Conservation (phyloP, 305 asterid genomes). For the Fraxinus velutina region DNA sequence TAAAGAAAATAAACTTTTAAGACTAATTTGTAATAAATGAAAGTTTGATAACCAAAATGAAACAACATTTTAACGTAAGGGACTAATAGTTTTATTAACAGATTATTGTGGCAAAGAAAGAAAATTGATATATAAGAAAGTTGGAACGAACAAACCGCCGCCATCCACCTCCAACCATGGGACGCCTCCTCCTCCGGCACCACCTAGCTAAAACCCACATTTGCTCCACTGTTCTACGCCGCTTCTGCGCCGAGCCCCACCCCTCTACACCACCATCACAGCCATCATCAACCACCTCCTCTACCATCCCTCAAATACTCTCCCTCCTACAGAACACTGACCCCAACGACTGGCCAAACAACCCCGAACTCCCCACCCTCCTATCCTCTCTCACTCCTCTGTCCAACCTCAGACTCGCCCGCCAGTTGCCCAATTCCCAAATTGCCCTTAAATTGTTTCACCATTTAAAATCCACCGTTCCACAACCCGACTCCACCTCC, state of each 20-base stretch:
- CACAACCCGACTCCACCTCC: conserved; percentile 9
- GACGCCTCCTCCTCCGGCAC: conserved; percentile 19
- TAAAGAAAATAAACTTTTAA: not conserved
- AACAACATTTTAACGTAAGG: not conserved
- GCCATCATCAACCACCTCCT: conserved; percentile 10
- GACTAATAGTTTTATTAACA: not conserved
- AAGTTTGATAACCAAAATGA: not conserved
- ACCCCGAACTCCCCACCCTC: conserved; percentile 45
- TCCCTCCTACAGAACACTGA: conserved; percentile 50
- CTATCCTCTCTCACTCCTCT: conserved; percentile 43
- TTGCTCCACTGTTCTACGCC: conserved; percentile 30
- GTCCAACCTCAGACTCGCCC: conserved; percentile 51
- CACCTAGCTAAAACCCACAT: not conserved
- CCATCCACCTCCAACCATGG: not conserved
- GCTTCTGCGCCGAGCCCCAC: conserved; percentile 15
- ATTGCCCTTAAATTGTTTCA: conserved; percentile 54
- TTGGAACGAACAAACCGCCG: not conserved
- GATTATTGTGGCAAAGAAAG: not conserved
- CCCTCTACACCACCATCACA: conserved; percentile 17
- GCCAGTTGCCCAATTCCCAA: conserved; percentile 53
- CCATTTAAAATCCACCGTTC: conserved; percentile 32
- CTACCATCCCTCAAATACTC: conserved; percentile 31
- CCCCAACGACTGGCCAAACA: conserved; percentile 52
- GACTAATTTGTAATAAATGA: not conserved
- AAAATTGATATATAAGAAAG: not conserved